Percentiles rank a stretch among this genome's conserved stretches.
Conservation (phyloP, 164 flowering plant genomes). For the Vitis riparia region DNA sequence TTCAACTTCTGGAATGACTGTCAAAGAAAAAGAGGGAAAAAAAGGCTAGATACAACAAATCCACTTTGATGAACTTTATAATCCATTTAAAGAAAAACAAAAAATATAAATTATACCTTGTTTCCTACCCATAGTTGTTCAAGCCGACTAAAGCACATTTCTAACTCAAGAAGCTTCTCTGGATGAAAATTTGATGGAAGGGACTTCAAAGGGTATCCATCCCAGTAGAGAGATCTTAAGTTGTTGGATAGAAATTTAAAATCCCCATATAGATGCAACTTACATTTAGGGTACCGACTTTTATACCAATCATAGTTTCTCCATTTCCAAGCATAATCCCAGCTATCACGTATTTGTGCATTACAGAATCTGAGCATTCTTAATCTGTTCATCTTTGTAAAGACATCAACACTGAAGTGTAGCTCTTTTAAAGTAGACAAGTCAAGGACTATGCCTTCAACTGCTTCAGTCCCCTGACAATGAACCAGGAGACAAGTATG, state of each 20-base stretch:
- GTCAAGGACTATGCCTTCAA: constrained; percentile 18
- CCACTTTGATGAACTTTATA: background rate
- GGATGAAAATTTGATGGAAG: constrained; percentile 14
- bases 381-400: constrained; percentile 11
- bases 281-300: background rate
- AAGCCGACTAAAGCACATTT: constrained; percentile 14
- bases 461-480: constrained; percentile 15
- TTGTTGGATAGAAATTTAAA: constrained; percentile 10
- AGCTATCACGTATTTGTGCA: background rate
- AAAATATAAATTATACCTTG: constrained; percentile 2
- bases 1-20: constrained; percentile 11
- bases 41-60: background rate
- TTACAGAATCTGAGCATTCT: constrained; percentile 11
- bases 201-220: constrained; percentile 12
- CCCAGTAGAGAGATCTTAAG: constrained; percentile 19
- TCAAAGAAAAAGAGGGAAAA: background rate
- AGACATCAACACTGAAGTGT: background rate
- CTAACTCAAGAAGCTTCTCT: constrained; percentile 14
- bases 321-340: too few relatives aligned
- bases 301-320: too few relatives aligned
- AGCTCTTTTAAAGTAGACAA: background rate
- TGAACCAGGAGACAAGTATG: background rate
- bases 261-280: background rate
- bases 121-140: constrained; percentile 15
- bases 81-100: background rate